Base-by-base conservation (phyloP, 2,329 filamentous ascomycete genomes). In the Cladosporium sp. region DNA sequence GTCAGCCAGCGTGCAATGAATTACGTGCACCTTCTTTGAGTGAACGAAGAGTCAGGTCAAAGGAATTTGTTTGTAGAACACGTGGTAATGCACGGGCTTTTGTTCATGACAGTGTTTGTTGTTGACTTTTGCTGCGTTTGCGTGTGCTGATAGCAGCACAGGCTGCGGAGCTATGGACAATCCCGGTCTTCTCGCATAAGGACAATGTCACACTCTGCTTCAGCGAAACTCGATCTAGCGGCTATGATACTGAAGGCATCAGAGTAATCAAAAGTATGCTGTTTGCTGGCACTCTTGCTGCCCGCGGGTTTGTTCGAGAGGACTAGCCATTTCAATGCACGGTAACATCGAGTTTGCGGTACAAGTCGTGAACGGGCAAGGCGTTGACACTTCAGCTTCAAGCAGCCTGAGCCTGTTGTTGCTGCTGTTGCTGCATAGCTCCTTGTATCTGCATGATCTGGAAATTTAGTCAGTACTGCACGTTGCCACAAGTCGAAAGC, bases 381-480 rank as follows among this genome's bases (percentile, higher is more conserved):
- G 28, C 18, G 16, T 46, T 32, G 28, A n/a, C 21, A 18, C 18
- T 28, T 30, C 25, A 46, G 39, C 26, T 43, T 48, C 39, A 43
- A 13, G 59, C 58, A 21, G 58, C 58, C 43, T 30, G 46, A 32
- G 51, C 51, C 16, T 30, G 26, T 14, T 57, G 53, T 21, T 57
- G 51, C 18, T 56, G 54, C 51, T 63, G 60, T 58, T 79, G 77
- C 67, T 79, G 78, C 65, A 77, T 72, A 63, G 78, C 75, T 16
- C 75, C 75, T 67, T 82, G 81, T 39, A 82, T 73, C 68, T 81
- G 79, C 59, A 81, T 78, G 66, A 81, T 80, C 79, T 80, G 63
- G 18, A 43, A 13, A n/a, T 28, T 10, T 36, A 16, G 63, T 70
- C 56, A 68, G 53, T 43, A 64, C 32, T 28, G 5, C 26, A 32